phyloP scores from a whole-genome alignment of 352 stramenopile species.

The Pythium vanterpoolii region DNA sequence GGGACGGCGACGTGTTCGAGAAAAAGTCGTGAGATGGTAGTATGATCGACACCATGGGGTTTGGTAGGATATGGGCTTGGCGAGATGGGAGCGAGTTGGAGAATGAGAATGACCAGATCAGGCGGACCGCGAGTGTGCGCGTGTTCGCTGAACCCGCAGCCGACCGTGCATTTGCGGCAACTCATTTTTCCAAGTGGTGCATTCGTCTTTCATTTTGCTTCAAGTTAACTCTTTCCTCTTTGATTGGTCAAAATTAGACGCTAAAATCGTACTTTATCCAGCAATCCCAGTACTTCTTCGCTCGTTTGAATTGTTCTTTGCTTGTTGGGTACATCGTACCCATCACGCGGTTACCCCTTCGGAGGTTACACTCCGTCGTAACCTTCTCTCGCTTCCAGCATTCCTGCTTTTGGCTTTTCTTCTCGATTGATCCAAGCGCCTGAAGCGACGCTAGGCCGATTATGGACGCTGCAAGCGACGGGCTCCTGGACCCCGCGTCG shows the following conservation, averaged over 20 bases:
- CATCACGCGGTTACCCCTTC: too few species aligned
- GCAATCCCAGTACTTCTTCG: background rate
- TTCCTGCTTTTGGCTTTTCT: background rate
- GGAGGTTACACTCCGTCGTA: background rate
- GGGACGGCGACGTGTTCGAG: too few species aligned
- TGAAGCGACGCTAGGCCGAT: background rate
- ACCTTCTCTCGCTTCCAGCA: background rate
- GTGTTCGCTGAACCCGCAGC: too few species aligned
- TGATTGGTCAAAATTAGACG: background rate
- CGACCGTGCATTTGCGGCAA: too few species aligned
- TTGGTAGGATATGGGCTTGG: too few species aligned
- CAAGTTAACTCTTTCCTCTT: background rate
- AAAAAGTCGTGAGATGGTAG: too few species aligned
- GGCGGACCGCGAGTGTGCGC: too few species aligned
- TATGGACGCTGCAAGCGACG: conserved; percentile 26
- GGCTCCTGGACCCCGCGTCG: conserved; percentile 43
- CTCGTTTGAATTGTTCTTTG: background rate
- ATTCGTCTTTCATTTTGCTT: too few species aligned
- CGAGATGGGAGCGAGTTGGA: too few species aligned
- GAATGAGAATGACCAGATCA: too few species aligned
- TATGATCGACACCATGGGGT: too few species aligned
- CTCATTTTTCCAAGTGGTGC: too few species aligned
- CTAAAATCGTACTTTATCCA: background rate
- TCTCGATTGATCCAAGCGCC: background rate
- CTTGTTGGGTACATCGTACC: background rate